Evolutionary conservation across 495 filamentous ascomycete genomes (phyloP), one percentile per base, ranked within the genome.

Genomic region (Podospora sp.): DNA sequence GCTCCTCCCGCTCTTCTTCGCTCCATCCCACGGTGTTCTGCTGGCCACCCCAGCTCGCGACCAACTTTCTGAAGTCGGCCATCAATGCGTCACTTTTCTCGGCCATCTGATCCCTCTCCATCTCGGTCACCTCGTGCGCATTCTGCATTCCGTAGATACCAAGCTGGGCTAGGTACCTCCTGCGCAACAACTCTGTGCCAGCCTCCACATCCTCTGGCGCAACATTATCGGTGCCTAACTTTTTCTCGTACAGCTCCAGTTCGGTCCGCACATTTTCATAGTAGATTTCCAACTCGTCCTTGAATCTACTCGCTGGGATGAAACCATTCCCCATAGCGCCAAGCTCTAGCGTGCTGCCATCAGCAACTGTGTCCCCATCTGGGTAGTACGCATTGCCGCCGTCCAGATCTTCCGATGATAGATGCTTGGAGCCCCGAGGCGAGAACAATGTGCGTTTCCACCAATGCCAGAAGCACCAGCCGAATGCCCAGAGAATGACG

Each of bases 231-330:
- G 21, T 8, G 46, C 2, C 20, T 6, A 63, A 5, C 20, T 64
- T 60, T 60, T 63, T 68, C 60, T 68, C 60, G 22, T 50, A 35
- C 50, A 63, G 12, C 60, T 68, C 66, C 1, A 52, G 40, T 50
- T 52, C 66, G 5, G 60, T 51, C n/a, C 49, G 18, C 12, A 57
- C 33, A n/a, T 33, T 2, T 12, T 63, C 51, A 60, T 68, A 63
- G 60, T 68, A 68, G 14, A 33, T 21, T 8, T n/a, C 4, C 2
- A 68, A 21, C 29, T 57, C 20, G 21, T 18, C 18, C 8, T 24
- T 2, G 52, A 68, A 64, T 6, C 25, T 33, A 0, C 8, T 24
- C 8, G 33, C 66, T 0, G 29, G 20, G 20, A 68, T 52, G 18
- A 62, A 57, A 6, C 36, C 27, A 4, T 5, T 36, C 24, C 27